phyloP scores from a whole-genome alignment of 345 rosid species.

The Brassica incana region DNA sequence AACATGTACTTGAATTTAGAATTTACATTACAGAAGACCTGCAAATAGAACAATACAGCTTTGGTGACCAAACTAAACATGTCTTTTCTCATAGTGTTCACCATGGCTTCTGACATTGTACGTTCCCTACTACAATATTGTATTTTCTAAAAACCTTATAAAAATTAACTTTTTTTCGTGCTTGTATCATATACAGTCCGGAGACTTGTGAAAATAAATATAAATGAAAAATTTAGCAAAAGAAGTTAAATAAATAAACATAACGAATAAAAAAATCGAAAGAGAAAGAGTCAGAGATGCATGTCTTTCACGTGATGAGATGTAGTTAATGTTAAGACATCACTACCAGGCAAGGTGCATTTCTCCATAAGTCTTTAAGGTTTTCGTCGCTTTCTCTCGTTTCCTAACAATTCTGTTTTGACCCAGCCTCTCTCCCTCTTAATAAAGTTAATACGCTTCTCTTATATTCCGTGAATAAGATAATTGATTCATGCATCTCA shows the following conservation, averaged over 20 bases:
- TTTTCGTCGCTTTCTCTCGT: slow-evolving; percentile 8
- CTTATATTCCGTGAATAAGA: background rate
- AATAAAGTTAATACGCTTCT: background rate
- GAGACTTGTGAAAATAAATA: background rate
- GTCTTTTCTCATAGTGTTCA: background rate
- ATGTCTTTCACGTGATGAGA: slow-evolving; percentile 38
- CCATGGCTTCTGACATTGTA: background rate
- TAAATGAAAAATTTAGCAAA: background rate
- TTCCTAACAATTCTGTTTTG: slow-evolving; percentile 1
- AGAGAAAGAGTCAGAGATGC: slow-evolving; percentile 8
- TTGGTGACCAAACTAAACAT: background rate
- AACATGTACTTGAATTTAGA: background rate
- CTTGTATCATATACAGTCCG: too few species aligned
- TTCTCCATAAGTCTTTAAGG: background rate
- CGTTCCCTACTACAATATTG: background rate
- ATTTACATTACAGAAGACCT: background rate
- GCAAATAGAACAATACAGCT: background rate
- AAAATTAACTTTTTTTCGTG: background rate
- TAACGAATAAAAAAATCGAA: background rate
- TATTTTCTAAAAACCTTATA: background rate
- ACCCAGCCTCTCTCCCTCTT: background rate
- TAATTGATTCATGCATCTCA: background rate
- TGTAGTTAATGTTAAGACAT: slow-evolving; percentile 1
- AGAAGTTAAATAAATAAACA: background rate
- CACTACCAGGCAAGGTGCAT: slow-evolving; percentile 9